Evolutionary conservation across 2,329 filamentous ascomycete genomes (phyloP).

Genomic region (Alternaria panax): DNA sequence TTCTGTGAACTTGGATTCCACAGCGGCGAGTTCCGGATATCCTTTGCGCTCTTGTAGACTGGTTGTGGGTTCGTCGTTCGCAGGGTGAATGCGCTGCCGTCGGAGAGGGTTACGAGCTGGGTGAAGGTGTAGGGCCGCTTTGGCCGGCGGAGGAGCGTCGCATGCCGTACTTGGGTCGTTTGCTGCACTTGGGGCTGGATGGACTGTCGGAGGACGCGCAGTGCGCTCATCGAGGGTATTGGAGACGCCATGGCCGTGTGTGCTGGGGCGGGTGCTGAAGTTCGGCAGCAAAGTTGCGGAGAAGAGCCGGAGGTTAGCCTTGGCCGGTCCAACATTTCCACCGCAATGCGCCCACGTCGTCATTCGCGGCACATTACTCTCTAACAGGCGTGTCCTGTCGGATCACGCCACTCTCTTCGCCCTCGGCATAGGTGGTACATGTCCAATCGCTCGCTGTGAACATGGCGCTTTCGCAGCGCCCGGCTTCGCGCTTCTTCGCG

Average conservation of each 20-base stretch:
- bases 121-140: constrained; percentile 95
- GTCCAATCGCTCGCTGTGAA: not conserved
- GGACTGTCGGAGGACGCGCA: constrained; percentile 41
- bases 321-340: constrained; percentile 27
- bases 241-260: constrained; percentile 39
- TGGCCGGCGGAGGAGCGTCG: constrained; percentile 85
- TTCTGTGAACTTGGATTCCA: constrained; percentile 90
- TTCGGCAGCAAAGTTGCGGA: constrained; percentile 32
- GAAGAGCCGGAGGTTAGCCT: constrained; percentile 24
- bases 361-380: constrained; percentile 8
- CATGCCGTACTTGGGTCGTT: constrained; percentile 72
- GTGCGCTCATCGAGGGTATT: constrained; percentile 42
- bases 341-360: constrained; percentile 7
- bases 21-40: constrained; percentile 85
- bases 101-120: constrained; percentile 91
- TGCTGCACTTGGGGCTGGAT: constrained; percentile 29
- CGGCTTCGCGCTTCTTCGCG: constrained; percentile 51
- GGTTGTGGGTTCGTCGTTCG: constrained; percentile 77
- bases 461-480: constrained; percentile 33
- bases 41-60: constrained; percentile 72
- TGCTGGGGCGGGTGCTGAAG: constrained; percentile 10
- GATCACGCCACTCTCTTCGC: not conserved
- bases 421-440: not conserved
- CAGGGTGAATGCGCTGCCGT: constrained; percentile 83
- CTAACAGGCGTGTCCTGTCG: not conserved